Base-by-base conservation (phyloP, 139 green algal species). In the Penium margaritaceum region DNA sequence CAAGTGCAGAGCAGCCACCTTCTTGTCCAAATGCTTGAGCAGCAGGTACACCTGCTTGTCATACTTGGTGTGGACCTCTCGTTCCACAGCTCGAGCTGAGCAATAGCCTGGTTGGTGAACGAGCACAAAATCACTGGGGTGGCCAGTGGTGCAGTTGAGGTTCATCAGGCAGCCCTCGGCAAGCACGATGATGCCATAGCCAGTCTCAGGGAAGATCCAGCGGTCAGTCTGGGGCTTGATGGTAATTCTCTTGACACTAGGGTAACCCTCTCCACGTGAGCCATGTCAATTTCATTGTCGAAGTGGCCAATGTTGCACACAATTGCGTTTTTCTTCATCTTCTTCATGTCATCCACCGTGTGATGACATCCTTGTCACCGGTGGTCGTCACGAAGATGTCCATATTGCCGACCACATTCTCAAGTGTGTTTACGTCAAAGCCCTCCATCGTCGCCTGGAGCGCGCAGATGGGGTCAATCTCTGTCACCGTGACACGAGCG, bases 311-410 rank as follows among this genome's bases (percentile, higher is more conserved):
- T 99, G 90, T 99, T 99, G 81, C 95, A 92, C 5, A 99, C 90
- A 72, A 99, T 98, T 66, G 95, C 95, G 83, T 99, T 99, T 92
- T 99, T 96, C 95, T 99, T 99, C 95, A 99, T 99, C 88, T 95
- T 94, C 71, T 87, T 73, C 94, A 99, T 98, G 88, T 97, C 76
- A 4, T 76, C 32, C 47, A 89, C 90, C 92, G 97, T n/a, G 96
- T 96, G 88, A 97, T 92, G 85, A 96, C 96, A 85, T 97, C 90
- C 83, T 95, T 95, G 91, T 98, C 97, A 70, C 93, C 93, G 70
- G 95, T 99, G 71, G 95, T 97, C 78, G 95, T 98, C 67, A 99
- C 87, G 85, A 99, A 98, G 86, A 99, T 96, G 87, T 99, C 95
- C 41, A 66, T 84, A 32, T 70, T 76, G 35, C 85, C 84, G 9